A percentile compares a stretch with the other conserved stretches of the same genome.
Conservation (phyloP, 169 alveolate species). For the Eimeria sp. region DNA sequence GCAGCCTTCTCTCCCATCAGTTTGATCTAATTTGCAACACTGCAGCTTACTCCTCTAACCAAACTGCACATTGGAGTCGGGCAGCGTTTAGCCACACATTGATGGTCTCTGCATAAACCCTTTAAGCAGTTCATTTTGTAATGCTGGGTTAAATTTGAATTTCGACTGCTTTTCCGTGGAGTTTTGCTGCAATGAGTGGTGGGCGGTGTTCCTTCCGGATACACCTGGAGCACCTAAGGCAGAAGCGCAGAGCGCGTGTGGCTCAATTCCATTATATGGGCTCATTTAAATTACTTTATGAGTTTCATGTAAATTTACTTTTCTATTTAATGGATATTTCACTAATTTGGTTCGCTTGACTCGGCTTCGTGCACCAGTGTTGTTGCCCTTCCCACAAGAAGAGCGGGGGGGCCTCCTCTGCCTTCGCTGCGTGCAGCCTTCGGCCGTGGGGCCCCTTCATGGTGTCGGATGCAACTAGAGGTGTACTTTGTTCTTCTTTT, state of each 20-base stretch:
- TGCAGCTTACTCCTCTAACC: background rate
- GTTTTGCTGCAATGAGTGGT: background rate
- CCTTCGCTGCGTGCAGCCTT: slow-evolving; percentile 12
- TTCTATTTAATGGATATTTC: background rate
- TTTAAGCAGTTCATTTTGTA: too few relatives aligned
- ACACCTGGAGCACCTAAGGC: background rate
- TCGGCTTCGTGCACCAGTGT: background rate
- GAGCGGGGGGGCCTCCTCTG: background rate
- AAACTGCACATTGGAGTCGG: background rate
- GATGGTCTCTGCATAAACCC: background rate
- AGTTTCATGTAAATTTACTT: too few relatives aligned
- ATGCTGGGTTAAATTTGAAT: background rate
- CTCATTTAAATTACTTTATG: too few relatives aligned
- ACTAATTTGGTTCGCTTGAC: background rate
- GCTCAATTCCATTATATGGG: too few relatives aligned
- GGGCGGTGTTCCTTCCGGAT: background rate
- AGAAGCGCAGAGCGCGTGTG: background rate
- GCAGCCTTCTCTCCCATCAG: background rate
- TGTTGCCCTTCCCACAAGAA: background rate
- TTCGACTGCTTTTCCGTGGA: background rate
- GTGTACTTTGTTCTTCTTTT: background rate
- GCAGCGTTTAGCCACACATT: background rate
- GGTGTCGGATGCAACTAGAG: background rate
- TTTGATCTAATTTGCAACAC: background rate
- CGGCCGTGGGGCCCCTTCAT: slow-evolving; percentile 58